phyloP scores from a whole-genome alignment of 805 yeast species.

The Candida nanaspora region DNA sequence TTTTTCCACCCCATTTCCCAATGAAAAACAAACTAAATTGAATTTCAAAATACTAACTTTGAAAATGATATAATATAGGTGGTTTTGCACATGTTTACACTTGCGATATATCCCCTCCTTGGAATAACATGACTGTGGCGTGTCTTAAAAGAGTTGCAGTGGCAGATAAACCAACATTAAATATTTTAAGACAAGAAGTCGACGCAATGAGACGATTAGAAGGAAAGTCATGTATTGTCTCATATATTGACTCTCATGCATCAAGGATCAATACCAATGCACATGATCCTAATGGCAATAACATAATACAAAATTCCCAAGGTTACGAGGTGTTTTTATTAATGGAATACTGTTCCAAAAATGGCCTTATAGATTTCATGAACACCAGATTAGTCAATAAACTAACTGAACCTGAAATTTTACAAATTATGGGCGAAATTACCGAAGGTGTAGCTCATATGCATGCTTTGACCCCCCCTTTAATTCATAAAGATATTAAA shows the following conservation, averaged over 20 bases:
- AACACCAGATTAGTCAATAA: constrained; percentile 61
- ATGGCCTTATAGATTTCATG: constrained; percentile 76
- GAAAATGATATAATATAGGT: constrained; percentile 20
- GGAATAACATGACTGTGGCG: constrained; percentile 48
- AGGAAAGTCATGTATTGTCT: constrained; percentile 75
- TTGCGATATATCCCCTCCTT: constrained; percentile 59
- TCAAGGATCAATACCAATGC: constrained; percentile 42
- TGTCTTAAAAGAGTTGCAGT: constrained; percentile 94
- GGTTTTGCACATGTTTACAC: constrained; percentile 96
- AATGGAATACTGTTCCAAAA: constrained; percentile 74
- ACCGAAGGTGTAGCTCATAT: constrained; percentile 71
- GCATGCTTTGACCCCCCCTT: constrained; percentile 66
- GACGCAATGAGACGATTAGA: constrained; percentile 90
- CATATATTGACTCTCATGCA: constrained; percentile 94
- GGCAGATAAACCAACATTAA: constrained; percentile 80
- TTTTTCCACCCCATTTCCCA: too few species aligned
- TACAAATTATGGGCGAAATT: constrained; percentile 61
- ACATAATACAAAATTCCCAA: constrained; percentile 13
- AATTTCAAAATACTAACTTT: too few species aligned
- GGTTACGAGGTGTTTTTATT: constrained; percentile 74
- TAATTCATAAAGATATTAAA: constrained; percentile 74
- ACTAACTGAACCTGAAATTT: constrained; percentile 59
- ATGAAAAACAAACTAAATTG: too few species aligned
- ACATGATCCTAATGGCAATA: background rate
- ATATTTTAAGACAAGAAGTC: constrained; percentile 84